Conservation (phyloP, 768 basidiomycete genomes). For the Neoboletus brunneissimus region DNA sequence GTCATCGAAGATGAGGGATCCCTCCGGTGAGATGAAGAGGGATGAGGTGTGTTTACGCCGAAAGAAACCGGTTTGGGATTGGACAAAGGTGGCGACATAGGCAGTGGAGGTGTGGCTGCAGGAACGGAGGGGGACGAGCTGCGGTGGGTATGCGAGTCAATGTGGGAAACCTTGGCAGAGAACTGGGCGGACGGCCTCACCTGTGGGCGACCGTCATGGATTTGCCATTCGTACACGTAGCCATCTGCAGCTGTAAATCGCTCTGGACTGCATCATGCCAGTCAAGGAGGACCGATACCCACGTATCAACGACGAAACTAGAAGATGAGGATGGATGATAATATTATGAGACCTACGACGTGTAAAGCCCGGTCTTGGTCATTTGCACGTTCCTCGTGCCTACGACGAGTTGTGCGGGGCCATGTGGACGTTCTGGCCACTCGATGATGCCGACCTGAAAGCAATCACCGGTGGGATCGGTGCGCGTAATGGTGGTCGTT, state of each 20-base stretch:
- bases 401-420: slow-evolving; percentile 16
- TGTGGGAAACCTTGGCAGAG: too few species aligned
- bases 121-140: slow-evolving; percentile 27
- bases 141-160: not conserved
- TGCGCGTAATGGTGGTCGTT: slow-evolving; percentile 26
- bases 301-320: not conserved
- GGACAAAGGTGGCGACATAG: slow-evolving; percentile 30
- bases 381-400: slow-evolving; percentile 28
- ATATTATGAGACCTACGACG: slow-evolving; percentile 14
- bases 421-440: slow-evolving; percentile 18
- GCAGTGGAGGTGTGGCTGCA: not conserved
- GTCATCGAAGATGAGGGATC: slow-evolving; percentile 32
- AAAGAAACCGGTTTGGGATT: slow-evolving; percentile 13
- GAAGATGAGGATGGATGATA: not conserved
- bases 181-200: slow-evolving; percentile 6
- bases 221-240: slow-evolving; percentile 29
- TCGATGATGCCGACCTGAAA: slow-evolving; percentile 32
- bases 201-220: slow-evolving; percentile 22
- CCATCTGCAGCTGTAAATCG: slow-evolving; percentile 25
- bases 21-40: slow-evolving; percentile 29
- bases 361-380: slow-evolving; percentile 21
- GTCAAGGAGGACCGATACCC: not conserved
- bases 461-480: slow-evolving; percentile 15
- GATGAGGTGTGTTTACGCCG: slow-evolving; percentile 18
- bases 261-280: slow-evolving; percentile 19